Base-by-base conservation (phyloP, 805 yeast genomes). In the Cyberlindnera xylosilytica region DNA sequence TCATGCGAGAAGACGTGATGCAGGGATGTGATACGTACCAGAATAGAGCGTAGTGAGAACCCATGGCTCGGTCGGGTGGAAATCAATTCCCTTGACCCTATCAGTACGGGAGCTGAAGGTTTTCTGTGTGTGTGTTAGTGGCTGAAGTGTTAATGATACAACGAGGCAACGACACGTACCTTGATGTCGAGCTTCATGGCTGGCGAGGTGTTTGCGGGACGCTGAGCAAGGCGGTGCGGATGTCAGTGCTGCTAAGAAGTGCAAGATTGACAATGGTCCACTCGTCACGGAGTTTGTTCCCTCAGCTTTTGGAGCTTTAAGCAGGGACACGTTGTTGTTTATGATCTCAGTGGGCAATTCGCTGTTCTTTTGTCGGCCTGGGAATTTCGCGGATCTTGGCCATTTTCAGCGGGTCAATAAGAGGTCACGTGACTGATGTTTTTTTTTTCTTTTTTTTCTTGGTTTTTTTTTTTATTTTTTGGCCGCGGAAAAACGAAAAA, bases 11-110 rank as follows among this genome's bases (percentile, higher is more conserved):
- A 13, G n/a, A 26, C 12, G 29, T 10, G n/a, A 9, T 10, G 11
- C 29, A 26, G n/a, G 11, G 29, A 26, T 26, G n/a, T 12, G 30
- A 11, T 4, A 51, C 63, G 77, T 78, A 53, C 96, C 99, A 38
- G 90, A 85, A 66, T 87, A 89, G 45, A 87, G 72, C n/a, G 97
- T 88, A 41, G 91, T 83, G 58, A 89, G 72, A 39, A 89, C 81
- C 98, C 98, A 91, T 41, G 99, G 98, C 65, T 93, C 99, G 17
- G 90, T 74, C 19, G 99, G 99, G 64, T 93, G 99, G 74, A 93
- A 86, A 67, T 93, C 99, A 60, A 93, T 84, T 38, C 97, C 97
- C 67, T 93, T 93, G 62, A 93, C 97, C 64, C 99, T 83, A 64
- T 90, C 97, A 30, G 97, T 83, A 58, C 97, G 87, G 49, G 93